Evolutionary conservation across 2,329 filamentous ascomycete genomes (phyloP), one percentile per base, ranked within the genome.

Genomic region (Orbilia oligospora): DNA sequence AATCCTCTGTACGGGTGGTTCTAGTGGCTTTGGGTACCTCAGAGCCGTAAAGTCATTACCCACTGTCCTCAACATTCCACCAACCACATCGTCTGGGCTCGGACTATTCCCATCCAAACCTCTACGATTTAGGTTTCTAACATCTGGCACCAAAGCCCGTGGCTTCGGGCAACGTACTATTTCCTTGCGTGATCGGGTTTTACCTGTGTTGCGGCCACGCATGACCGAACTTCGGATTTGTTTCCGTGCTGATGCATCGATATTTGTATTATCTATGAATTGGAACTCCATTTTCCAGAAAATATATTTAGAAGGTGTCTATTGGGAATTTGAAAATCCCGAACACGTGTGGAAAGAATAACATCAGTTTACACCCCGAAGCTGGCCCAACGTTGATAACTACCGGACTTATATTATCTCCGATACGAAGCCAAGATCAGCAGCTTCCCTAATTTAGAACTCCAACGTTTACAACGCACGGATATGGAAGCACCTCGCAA

Each of bases 161-260:
- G 36, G 68, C 14, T 72, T 78, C 3, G 55, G 27, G 14, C 20
- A 53, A 20, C 30, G 30, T 30, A 27, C 18, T 4, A 33, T 30
- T 12, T 44, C 27, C 24, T 63, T 66, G 5, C 44, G 58, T 27
- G 12, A 53, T 18, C 75, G 68, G n/a, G 63, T 78, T 44, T 71
- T 78, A 14, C 73, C 73, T 16, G 56, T 33, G 48, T 78, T 78
- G 24, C 64, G 63, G 20, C 75, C 75, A 8, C 63, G 56, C 75
- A 78, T 78, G 16, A 78, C 75, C 4, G 68, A 72, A n/a, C 67
- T 71, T 48, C 75, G 75, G 20, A 78, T 78, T 27, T 69, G 53
- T 22, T 78, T 78, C 14, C 75, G 75, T 1, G 75, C 63, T 9
- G 61, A 55, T 12, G 51, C 75, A 65, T 78, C 75, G 68, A 78